Conservation (phyloP, 1,284 basidiomycete species). For the Trametes sp. region DNA sequence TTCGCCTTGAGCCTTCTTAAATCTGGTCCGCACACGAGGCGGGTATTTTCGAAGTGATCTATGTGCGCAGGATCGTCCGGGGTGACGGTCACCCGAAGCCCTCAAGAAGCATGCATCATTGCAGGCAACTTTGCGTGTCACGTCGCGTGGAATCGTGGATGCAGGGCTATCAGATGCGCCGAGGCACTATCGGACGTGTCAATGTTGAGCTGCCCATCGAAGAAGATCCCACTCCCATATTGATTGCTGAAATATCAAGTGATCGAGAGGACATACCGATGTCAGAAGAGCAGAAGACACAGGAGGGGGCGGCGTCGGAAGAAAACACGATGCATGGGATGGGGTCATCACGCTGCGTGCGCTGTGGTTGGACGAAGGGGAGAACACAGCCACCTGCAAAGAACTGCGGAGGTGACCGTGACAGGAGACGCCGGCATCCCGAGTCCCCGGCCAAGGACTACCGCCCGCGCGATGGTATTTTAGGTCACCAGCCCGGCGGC, state of each 20-base stretch:
- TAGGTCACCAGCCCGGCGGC: conserved; percentile 12
- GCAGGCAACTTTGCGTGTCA: not conserved
- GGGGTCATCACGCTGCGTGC: no score
- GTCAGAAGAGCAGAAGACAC: not conserved
- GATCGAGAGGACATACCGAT: not conserved
- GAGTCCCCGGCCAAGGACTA: not conserved
- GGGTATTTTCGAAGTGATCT: no score
- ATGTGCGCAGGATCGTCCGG: not conserved
- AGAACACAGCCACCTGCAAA: conserved; percentile 13
- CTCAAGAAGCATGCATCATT: conserved; percentile 1
- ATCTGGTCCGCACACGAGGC: no score
- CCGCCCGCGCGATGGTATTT: conserved; percentile 8
- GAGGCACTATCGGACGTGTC: conserved; percentile 11
- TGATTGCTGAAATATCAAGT: not conserved
- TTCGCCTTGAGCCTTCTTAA: not conserved
- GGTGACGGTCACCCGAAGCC: not conserved
- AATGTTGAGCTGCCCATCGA: not conserved
- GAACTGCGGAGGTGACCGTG: not conserved
- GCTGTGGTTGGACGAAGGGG: not conserved
- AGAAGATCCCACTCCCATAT: no score
- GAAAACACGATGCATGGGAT: no score
- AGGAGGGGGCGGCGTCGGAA: no score
- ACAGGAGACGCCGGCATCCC: not conserved
- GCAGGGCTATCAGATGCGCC: conserved; percentile 7
- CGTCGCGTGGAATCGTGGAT: not conserved